These are phyloP conservation scores for Ogataea minuta DNA, from an alignment of 805 yeast species.

Conservation along the genomic window DNA sequence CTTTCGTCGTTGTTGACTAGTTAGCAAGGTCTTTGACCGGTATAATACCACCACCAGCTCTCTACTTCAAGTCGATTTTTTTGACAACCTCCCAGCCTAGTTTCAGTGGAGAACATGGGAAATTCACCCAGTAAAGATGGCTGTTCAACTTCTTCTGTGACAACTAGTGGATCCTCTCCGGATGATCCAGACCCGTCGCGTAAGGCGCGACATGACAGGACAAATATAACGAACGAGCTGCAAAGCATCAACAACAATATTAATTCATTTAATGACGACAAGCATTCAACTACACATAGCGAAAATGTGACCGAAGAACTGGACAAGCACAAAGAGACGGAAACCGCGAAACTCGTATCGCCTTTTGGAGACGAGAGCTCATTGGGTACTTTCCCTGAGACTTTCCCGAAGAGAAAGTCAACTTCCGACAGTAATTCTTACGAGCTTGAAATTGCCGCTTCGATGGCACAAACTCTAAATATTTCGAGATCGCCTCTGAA, in stretches of 20 bases:
- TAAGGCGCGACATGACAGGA: slow-evolving; percentile 25
- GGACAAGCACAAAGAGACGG: neutral
- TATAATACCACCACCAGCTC: too few species aligned
- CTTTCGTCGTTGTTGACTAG: slow-evolving; percentile 1
- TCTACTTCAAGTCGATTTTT: neutral
- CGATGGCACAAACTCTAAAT: slow-evolving; percentile 41
- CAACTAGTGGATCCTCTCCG: slow-evolving; percentile 25
- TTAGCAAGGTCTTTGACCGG: too few species aligned
- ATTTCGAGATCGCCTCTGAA: slow-evolving; percentile 18
- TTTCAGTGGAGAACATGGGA: slow-evolving; percentile 28
- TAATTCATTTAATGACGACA: slow-evolving; percentile 10
- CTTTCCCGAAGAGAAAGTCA: slow-evolving; percentile 10
- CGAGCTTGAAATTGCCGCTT: slow-evolving; percentile 45
- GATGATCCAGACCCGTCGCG: slow-evolving; percentile 38
- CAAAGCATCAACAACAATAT: slow-evolving; percentile 15
- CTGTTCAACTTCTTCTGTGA: slow-evolving; percentile 34
- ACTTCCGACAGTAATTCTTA: slow-evolving; percentile 17
- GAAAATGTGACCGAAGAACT: slow-evolving; percentile 1
- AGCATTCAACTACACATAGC: slow-evolving; percentile 6
- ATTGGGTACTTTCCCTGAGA: neutral
- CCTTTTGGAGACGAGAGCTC: neutral
- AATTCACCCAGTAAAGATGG: slow-evolving; percentile 42
- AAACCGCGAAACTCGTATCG: neutral
- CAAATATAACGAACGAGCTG: slow-evolving; percentile 14
- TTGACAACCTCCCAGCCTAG: slow-evolving; percentile 2